Conservation (phyloP, 148 eudicot species). For the Persicaria tinctoria region DNA sequence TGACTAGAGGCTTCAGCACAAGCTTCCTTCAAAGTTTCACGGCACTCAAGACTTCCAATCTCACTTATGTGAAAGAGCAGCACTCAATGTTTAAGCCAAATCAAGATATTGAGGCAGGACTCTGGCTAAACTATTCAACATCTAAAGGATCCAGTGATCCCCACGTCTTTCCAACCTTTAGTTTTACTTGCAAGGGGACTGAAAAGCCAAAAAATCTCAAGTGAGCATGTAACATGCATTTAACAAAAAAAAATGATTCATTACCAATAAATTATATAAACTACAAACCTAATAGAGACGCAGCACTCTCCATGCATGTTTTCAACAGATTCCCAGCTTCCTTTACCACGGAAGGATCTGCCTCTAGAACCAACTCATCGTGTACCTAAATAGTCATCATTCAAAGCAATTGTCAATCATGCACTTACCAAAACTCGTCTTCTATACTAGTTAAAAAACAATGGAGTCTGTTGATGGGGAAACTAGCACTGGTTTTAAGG, state of each 20-base stretch:
- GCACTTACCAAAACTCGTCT: neutral
- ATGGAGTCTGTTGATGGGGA: neutral
- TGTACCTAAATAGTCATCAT: constrained; percentile 49
- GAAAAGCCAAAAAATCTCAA: constrained; percentile 17
- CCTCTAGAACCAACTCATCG: constrained; percentile 90
- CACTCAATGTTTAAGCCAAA: neutral
- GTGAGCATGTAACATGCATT: neutral
- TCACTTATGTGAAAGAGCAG: neutral
- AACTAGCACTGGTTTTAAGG: neutral
- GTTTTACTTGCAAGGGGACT: constrained; percentile 85
- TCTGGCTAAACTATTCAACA: constrained; percentile 8
- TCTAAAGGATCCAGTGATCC: constrained; percentile 76
- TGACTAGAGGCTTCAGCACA: too few relatives aligned
- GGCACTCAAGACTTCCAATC: too few relatives aligned
- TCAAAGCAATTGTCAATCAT: neutral
- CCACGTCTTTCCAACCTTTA: constrained; percentile 87
- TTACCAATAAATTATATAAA: neutral
- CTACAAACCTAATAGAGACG: constrained; percentile 60
- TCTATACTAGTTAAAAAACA: neutral
- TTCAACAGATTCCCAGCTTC: constrained; percentile 72
- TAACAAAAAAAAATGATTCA: neutral
- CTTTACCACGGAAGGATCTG: constrained; percentile 56
- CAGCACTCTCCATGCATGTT: constrained; percentile 84
- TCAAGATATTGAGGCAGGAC: neutral
- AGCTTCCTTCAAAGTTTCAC: too few relatives aligned